phyloP scores from a whole-genome alignment of 177 flowering plant genomes.

The Vitis hybrid region DNA sequence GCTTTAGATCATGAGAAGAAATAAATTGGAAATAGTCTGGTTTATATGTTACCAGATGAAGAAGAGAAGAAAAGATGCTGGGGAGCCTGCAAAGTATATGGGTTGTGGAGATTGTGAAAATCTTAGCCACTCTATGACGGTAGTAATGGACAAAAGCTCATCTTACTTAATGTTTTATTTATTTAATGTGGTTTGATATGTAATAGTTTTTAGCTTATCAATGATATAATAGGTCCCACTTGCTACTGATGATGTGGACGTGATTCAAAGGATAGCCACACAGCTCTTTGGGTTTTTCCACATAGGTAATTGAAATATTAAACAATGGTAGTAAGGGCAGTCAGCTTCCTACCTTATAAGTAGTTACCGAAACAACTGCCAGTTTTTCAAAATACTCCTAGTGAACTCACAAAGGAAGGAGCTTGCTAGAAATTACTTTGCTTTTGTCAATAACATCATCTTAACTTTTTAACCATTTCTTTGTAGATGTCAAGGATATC shows the following conservation, averaged over 20 bases:
- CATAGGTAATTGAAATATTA: constrained; percentile 41
- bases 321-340: background rate
- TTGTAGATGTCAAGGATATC: constrained; percentile 76
- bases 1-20: background rate
- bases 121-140: constrained; percentile 85
- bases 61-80: constrained; percentile 81
- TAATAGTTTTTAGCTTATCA: background rate
- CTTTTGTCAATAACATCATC: constrained; percentile 1
- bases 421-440: background rate
- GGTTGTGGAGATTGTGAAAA: constrained; percentile 96
- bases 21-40: background rate
- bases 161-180: background rate
- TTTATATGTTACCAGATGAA: constrained; percentile 51
- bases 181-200: background rate
- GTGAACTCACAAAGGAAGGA: background rate
- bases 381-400: no score
- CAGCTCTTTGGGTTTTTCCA: constrained; percentile 72
- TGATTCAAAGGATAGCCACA: constrained; percentile 72
- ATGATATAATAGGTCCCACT: constrained; percentile 58
- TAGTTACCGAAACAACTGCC: background rate
- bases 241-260: constrained; percentile 80
- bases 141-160: constrained; percentile 14
- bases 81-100: constrained; percentile 85
- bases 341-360: background rate
- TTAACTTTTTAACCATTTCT: constrained; percentile 2